These are phyloP conservation scores for Chaetoceros muelleri DNA, from an alignment of 108 stramenopile species.

Conservation along the genomic window DNA sequence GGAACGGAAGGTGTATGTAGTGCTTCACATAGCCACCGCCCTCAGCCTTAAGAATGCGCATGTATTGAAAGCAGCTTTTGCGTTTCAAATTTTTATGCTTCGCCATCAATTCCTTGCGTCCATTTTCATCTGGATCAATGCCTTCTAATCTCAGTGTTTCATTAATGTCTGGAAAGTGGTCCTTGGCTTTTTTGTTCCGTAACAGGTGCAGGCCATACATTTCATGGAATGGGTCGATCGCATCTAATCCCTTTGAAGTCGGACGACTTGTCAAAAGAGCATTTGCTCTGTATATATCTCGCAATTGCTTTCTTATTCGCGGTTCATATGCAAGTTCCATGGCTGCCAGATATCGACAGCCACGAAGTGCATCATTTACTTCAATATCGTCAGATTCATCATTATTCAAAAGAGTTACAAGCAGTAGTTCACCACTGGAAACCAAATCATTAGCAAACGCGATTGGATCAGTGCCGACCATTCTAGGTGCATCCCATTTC, in stretches of 20 bases:
- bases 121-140: slow-evolving; percentile 40
- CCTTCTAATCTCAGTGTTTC: slow-evolving; percentile 24
- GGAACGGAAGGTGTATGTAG: slow-evolving; percentile 61
- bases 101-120: slow-evolving; percentile 49
- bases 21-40: slow-evolving; percentile 47
- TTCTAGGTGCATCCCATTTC: slow-evolving; percentile 59
- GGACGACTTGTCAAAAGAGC: slow-evolving; percentile 72
- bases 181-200: slow-evolving; percentile 59
- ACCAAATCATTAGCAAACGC: slow-evolving; percentile 69
- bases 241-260: slow-evolving; percentile 62
- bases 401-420: slow-evolving; percentile 42
- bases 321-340: slow-evolving; percentile 85
- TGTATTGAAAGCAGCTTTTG: slow-evolving; percentile 69
- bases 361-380: slow-evolving; percentile 58
- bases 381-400: slow-evolving; percentile 30
- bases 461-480: slow-evolving; percentile 32
- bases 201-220: slow-evolving; percentile 80
- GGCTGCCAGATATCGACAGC: slow-evolving; percentile 79
- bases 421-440: slow-evolving; percentile 71
- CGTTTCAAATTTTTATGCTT: slow-evolving; percentile 47
- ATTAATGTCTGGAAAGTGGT: slow-evolving; percentile 67
- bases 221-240: slow-evolving; percentile 79
- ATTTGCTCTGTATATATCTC: slow-evolving; percentile 53
- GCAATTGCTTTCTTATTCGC: slow-evolving; percentile 52
- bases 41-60: slow-evolving; percentile 77